phyloP scores from a whole-genome alignment of 2,329 filamentous ascomycete genomes.

The Pyricularia sp. region DNA sequence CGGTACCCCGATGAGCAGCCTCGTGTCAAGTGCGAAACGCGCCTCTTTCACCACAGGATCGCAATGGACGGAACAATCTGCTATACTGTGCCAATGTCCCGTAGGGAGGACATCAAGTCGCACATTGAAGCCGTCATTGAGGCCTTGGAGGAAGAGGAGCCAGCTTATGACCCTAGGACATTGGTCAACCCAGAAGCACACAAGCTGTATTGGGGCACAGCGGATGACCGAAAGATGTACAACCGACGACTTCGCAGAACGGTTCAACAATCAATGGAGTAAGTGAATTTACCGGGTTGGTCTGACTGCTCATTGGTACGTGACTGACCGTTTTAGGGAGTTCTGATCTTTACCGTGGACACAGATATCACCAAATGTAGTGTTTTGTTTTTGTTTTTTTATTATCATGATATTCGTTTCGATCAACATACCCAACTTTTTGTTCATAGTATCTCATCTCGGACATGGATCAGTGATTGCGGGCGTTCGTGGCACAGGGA shows the following conservation, averaged over 20 bases:
- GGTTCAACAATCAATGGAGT: slow-evolving; percentile 61
- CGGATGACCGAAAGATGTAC: slow-evolving; percentile 75
- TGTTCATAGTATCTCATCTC: not conserved
- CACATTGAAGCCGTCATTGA: slow-evolving; percentile 80
- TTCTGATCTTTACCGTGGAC: slow-evolving; percentile 3
- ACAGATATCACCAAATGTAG: not conserved
- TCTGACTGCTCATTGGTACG: slow-evolving; percentile 4
- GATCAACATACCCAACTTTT: not conserved
- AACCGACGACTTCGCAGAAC: slow-evolving; percentile 71
- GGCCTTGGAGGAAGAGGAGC: slow-evolving; percentile 77
- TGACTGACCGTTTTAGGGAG: slow-evolving; percentile 10
- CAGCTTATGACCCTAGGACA: slow-evolving; percentile 83
- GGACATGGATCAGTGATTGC: not conserved
- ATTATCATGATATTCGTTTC: not conserved
- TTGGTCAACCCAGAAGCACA: slow-evolving; percentile 80
- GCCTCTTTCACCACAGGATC: slow-evolving; percentile 82
- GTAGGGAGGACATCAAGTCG: slow-evolving; percentile 65
- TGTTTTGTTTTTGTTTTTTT: not conserved
- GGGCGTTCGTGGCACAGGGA: not conserved
- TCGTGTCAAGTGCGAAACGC: slow-evolving; percentile 69
- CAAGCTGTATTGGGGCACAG: slow-evolving; percentile 75
- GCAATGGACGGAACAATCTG: slow-evolving; percentile 73
- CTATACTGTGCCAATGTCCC: slow-evolving; percentile 56
- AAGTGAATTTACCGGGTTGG: slow-evolving; percentile 16
- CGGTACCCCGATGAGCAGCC: slow-evolving; percentile 85